phyloP scores from a whole-genome alignment of 495 filamentous ascomycete species.

The Parathielavia appendiculata region DNA sequence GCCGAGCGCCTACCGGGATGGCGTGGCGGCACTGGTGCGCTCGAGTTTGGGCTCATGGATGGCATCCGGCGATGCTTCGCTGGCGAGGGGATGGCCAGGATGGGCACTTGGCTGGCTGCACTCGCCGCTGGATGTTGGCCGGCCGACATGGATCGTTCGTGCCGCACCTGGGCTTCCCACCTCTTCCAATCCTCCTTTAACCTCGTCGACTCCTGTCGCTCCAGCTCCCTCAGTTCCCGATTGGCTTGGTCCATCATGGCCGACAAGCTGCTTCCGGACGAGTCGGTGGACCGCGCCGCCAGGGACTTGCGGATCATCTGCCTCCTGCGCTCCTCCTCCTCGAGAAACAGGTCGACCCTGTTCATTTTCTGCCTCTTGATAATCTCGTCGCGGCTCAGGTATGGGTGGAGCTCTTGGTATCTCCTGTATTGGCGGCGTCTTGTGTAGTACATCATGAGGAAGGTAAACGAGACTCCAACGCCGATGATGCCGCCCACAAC shows the following conservation, averaged over 20 bases:
- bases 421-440: conserved; percentile 23
- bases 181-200: conserved; percentile 32
- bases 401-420: conserved; percentile 19
- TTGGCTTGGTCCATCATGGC: conserved; percentile 6
- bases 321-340: conserved; percentile 38
- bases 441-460: conserved; percentile 22
- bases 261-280: conserved; percentile 10
- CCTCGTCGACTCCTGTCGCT: conserved; percentile 18
- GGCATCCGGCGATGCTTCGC: conserved; percentile 23
- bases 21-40: conserved; percentile 5
- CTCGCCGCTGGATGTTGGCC: conserved; percentile 25
- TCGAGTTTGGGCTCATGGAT: background rate
- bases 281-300: conserved; percentile 34
- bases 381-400: conserved; percentile 20
- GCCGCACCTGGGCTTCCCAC: conserved; percentile 29
- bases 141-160: conserved; percentile 26
- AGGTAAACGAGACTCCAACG: conserved; percentile 24
- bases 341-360: conserved; percentile 21
- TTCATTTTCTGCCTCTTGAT: conserved; percentile 27
- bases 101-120: conserved; percentile 14
- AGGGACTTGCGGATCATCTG: conserved; percentile 47
- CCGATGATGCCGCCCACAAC: conserved; percentile 29
- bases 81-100: conserved; percentile 28
- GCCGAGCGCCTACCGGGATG: background rate
- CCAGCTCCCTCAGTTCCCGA: conserved; percentile 15